A percentile compares a stretch with the other conserved stretches of the same genome.
phyloP scores from a whole-genome alignment of 176 grass and related monocot species.

The Avena eriantha region DNA sequence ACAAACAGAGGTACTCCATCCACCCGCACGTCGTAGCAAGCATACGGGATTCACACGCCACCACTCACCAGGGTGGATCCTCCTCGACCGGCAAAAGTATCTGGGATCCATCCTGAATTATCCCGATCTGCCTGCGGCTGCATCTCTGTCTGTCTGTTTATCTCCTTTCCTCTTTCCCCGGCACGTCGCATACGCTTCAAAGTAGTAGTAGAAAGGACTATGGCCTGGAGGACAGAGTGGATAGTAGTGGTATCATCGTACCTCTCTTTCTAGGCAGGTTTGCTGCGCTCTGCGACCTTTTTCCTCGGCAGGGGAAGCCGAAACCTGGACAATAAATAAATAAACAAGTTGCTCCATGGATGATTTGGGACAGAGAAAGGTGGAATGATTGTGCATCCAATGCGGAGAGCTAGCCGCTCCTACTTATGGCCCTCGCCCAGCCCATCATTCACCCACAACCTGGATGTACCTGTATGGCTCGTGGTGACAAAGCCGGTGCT shows the following conservation, averaged over 20 bases:
- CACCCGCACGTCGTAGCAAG: neutral
- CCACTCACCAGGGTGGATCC: neutral
- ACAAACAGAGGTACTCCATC: neutral
- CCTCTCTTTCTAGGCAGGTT: neutral
- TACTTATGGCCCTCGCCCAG: neutral
- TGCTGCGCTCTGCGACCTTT: neutral
- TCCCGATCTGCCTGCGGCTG: neutral
- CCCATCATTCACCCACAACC: slow-evolving; percentile 46
- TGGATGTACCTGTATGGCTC: neutral
- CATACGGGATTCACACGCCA: slow-evolving; percentile 58
- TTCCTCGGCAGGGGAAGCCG: neutral
- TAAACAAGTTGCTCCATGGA: neutral
- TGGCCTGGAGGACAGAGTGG: neutral
- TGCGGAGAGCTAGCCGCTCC: neutral
- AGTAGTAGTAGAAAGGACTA: slow-evolving; percentile 13
- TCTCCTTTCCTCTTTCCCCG: slow-evolving; percentile 17
- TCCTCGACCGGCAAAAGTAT: neutral
- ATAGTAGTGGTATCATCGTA: neutral
- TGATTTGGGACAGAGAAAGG: slow-evolving; percentile 36
- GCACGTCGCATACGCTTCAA: neutral
- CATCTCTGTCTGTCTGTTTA: neutral
- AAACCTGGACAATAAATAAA: too few relatives aligned
- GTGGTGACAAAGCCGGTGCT: neutral
- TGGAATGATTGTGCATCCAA: slow-evolving; percentile 25
- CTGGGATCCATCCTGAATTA: neutral